Evolutionary conservation across 2,329 filamentous ascomycete species (phyloP).

Genomic region (Trichoderma breve): DNA sequence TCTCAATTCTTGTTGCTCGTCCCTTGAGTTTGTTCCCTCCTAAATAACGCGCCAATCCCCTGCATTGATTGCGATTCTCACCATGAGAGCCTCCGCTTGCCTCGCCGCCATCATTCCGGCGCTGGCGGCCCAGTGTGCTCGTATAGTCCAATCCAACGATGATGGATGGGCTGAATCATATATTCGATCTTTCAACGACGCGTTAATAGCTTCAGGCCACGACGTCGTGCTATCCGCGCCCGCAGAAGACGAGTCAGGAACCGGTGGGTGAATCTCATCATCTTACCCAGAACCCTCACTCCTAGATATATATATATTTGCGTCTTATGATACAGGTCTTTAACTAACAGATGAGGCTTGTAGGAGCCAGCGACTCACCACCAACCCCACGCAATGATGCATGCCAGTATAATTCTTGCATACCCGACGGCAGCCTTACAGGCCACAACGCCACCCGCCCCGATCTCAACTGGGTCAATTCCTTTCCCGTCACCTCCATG

Average conservation of each 20-base stretch:
- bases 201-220: slow-evolving; percentile 55
- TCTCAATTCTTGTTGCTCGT: not conserved
- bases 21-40: not conserved
- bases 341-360: not conserved
- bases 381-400: slow-evolving; percentile 47
- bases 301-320: not conserved
- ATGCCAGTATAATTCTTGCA: slow-evolving; percentile 63
- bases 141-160: slow-evolving; percentile 66
- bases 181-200: slow-evolving; percentile 57
- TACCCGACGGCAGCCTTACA: slow-evolving; percentile 53
- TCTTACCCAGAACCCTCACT: not conserved
- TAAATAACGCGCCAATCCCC: not conserved
- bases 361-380: slow-evolving; percentile 50
- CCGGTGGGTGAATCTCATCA: slow-evolving; percentile 40
- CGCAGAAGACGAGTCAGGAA: slow-evolving; percentile 64
- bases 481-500: slow-evolving; percentile 54
- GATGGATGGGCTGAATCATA: slow-evolving; percentile 74
- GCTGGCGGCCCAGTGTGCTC: slow-evolving; percentile 37
- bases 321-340: not conserved
- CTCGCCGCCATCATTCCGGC: slow-evolving; percentile 26
- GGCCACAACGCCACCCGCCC: slow-evolving; percentile 57
- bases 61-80: not conserved
- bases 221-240: slow-evolving; percentile 64
- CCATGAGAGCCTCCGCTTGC: slow-evolving; percentile 29
- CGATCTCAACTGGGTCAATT: slow-evolving; percentile 70